These are phyloP conservation scores for Suillus clintonianus DNA, from an alignment of 768 basidiomycete genomes.

Conservation along the genomic window DNA sequence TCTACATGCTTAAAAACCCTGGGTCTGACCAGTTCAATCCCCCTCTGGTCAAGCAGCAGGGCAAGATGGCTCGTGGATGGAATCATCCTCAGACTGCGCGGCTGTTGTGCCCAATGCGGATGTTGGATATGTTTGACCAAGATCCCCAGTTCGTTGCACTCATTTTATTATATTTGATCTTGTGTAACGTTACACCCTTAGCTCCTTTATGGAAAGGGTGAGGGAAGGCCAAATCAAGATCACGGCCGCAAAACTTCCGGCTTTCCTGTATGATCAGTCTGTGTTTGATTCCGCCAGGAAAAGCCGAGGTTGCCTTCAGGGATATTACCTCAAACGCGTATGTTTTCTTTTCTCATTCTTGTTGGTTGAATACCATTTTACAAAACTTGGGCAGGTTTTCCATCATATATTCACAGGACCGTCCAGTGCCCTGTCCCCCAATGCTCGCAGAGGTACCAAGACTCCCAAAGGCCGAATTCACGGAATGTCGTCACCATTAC, in stretches of 20 bases:
- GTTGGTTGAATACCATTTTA: neutral
- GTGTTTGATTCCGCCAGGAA: neutral
- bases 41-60: neutral
- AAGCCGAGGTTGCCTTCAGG: neutral
- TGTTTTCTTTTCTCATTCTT: neutral
- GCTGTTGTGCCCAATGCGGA: slow-evolving; percentile 1
- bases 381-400: neutral
- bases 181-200: too few relatives aligned
- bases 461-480: neutral
- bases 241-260: neutral
- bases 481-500: neutral
- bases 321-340: neutral
- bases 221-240: neutral
- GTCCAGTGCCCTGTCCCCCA: neutral
- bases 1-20: slow-evolving; percentile 1
- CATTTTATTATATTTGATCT: too few relatives aligned
- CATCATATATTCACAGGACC: slow-evolving; percentile 5
- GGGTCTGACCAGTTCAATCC: neutral
- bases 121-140: neutral
- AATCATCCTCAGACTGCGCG: slow-evolving; percentile 1
- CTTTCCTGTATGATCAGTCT: neutral
- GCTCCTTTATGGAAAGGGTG: slow-evolving; percentile 1
- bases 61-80: neutral
- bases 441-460: neutral
- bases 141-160: neutral